These are phyloP conservation scores for Saraca asoca DNA, from an alignment of 331 rosid species.

Conservation along the genomic window DNA sequence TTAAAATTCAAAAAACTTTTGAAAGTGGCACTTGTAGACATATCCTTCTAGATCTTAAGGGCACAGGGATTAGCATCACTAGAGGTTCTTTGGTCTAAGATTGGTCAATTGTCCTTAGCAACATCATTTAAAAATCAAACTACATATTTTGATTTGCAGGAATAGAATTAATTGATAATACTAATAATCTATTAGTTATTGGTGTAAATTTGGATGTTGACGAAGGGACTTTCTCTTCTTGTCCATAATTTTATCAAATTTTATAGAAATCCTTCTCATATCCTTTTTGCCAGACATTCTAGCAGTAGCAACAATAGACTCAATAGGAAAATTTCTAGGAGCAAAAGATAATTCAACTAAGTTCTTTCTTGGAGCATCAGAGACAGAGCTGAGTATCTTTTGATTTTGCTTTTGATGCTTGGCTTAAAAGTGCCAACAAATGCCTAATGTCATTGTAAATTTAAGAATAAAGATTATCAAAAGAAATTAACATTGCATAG, in stretches of 20 bases:
- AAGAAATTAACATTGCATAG: background rate
- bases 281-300: too few relatives aligned
- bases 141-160: slow-evolving; percentile 18
- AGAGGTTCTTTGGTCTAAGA: background rate
- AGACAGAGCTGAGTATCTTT: background rate
- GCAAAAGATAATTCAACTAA: background rate
- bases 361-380: background rate
- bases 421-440: slow-evolving; percentile 42
- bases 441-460: slow-evolving; percentile 33
- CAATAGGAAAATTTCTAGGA: background rate
- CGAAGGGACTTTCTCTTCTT: too few relatives aligned
- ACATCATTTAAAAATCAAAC: background rate
- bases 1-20: background rate
- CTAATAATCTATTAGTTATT: too few relatives aligned
- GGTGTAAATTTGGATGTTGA: too few relatives aligned
- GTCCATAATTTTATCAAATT: too few relatives aligned
- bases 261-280: too few relatives aligned
- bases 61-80: background rate
- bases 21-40: background rate
- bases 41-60: background rate
- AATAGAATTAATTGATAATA: background rate
- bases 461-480: background rate
- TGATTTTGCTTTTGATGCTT: slow-evolving; percentile 7
- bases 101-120: background rate
- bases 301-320: too few relatives aligned